Evolutionary conservation across 164 flowering plant genomes (phyloP).

Genomic region (Vitis riparia): DNA sequence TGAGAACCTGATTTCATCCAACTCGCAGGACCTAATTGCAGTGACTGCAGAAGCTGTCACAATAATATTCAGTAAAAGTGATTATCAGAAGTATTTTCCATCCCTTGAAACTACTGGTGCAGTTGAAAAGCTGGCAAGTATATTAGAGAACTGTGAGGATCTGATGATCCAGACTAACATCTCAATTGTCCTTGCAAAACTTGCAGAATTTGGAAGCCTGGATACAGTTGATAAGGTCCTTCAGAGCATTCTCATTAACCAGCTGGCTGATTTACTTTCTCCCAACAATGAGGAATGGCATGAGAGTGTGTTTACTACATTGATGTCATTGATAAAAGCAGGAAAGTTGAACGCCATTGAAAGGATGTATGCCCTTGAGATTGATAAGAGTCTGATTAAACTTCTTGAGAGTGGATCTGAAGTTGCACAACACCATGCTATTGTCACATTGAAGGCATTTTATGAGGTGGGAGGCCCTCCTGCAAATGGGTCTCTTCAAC

Average conservation of each 20-base stretch:
- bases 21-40: slow-evolving; percentile 29
- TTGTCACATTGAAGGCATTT: slow-evolving; percentile 38
- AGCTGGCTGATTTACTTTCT: slow-evolving; percentile 33
- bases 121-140: slow-evolving; percentile 31
- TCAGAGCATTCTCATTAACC: slow-evolving; percentile 28
- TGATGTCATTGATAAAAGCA: slow-evolving; percentile 43
- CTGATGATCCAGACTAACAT: slow-evolving; percentile 34
- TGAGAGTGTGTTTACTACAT: slow-evolving; percentile 33
- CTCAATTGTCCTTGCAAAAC: slow-evolving; percentile 38
- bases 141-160: slow-evolving; percentile 31
- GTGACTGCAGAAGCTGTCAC: slow-evolving; percentile 34
- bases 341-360: slow-evolving; percentile 45
- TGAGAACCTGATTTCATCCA: slow-evolving; percentile 27
- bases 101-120: slow-evolving; percentile 34
- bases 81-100: slow-evolving; percentile 29
- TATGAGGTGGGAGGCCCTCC: slow-evolving; percentile 38
- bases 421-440: slow-evolving; percentile 45
- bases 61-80: slow-evolving; percentile 29
- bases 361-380: slow-evolving; percentile 34
- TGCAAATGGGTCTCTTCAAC: slow-evolving; percentile 24
- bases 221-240: slow-evolving; percentile 35
- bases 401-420: slow-evolving; percentile 46
- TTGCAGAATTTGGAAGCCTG: slow-evolving; percentile 41
- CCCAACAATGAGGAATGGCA: slow-evolving; percentile 38
- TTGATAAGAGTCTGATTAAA: slow-evolving; percentile 39